Conservation (phyloP, 1,139 yeast species). For the Debaryomycetaceae sp. region DNA sequence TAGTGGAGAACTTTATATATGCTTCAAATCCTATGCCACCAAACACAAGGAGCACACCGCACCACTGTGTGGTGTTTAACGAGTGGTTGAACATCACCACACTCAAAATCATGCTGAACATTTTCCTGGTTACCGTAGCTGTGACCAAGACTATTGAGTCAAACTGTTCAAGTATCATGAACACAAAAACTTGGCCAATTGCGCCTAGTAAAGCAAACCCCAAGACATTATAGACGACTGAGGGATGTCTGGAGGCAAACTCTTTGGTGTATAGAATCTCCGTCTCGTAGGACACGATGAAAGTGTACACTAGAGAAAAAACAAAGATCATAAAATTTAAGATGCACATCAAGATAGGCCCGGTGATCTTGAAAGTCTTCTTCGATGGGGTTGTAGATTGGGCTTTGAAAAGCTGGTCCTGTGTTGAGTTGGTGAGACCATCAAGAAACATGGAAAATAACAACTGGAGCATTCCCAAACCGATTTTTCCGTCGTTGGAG, state of each 20-base stretch:
- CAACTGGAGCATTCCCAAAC: constrained; percentile 60
- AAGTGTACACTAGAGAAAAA: constrained; percentile 37
- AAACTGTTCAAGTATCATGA: constrained; percentile 75
- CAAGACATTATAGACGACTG: constrained; percentile 55
- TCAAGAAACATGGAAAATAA: constrained; percentile 69
- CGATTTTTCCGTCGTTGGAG: constrained; percentile 38
- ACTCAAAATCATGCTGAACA: constrained; percentile 90
- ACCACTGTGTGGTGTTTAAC: constrained; percentile 64
- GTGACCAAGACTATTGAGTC: constrained; percentile 85
- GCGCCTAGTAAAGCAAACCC: constrained; percentile 81
- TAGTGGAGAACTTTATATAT: constrained; percentile 3
- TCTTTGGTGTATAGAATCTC: constrained; percentile 49
- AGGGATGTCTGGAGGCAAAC: constrained; percentile 41
- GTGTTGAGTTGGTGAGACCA: constrained; percentile 91
- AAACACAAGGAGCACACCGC: constrained; percentile 76
- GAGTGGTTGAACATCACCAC: constrained; percentile 81
- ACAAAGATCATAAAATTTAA: constrained; percentile 59
- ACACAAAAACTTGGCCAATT: constrained; percentile 88
- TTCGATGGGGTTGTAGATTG: constrained; percentile 9
- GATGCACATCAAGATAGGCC: constrained; percentile 85
- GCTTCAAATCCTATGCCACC: constrained; percentile 53
- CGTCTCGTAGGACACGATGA: constrained; percentile 34
- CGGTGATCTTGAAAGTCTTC: constrained; percentile 27
- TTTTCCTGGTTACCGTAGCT: constrained; percentile 92
- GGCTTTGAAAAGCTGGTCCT: constrained; percentile 71